Evolutionary conservation across 768 basidiomycete species (phyloP), one percentile per base, ranked within the genome.

Genomic region (Kwoniella europaea): DNA sequence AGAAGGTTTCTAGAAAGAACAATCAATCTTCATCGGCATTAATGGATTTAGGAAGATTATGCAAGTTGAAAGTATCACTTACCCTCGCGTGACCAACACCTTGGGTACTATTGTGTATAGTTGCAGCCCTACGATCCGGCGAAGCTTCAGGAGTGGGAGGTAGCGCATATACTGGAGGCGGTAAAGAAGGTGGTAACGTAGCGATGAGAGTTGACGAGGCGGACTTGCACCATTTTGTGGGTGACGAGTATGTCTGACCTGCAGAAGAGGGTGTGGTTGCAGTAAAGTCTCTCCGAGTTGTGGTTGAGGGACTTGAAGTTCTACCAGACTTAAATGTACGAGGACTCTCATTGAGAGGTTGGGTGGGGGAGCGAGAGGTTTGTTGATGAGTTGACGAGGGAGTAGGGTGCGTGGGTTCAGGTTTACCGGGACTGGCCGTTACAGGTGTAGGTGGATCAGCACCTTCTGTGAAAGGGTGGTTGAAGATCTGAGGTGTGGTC

Each of bases 91-190:
- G 52, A 15, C n/a, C n/a, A 2, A 22, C 16, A 2, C 29, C 22
- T 41, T 24, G 24, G 35, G 16, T 42, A 4, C 63, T 46, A 15
- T 29, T 50, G 6, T 35, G n/a, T 13, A 54, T 29, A 7, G 46
- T 15, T 53, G 27, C 41, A 18, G 44, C 27, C n/a, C 63, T 29
- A 12, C 53, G 44, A 16, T 64, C 50, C 6, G 63, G 63, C 3
- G 63, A 64, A 6, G 63, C 63, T 44, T 53, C 52, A 13, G 63
- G 63, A 5, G 63, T 64, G 18, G 63, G 63, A 13, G 63, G 63
- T 18, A 64, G 41, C 10, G 50, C 63, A 41, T 64, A 64, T 13
- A 12, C 27, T 4, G 63, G 63, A 24, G 63, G 50, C 18, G 63
- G 63, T 22, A 64, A 22, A 9, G 46, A n/a, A 6, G 63, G 63